Conservation (phyloP, 202 grass and related monocot genomes). For the Panicum virgatum region DNA sequence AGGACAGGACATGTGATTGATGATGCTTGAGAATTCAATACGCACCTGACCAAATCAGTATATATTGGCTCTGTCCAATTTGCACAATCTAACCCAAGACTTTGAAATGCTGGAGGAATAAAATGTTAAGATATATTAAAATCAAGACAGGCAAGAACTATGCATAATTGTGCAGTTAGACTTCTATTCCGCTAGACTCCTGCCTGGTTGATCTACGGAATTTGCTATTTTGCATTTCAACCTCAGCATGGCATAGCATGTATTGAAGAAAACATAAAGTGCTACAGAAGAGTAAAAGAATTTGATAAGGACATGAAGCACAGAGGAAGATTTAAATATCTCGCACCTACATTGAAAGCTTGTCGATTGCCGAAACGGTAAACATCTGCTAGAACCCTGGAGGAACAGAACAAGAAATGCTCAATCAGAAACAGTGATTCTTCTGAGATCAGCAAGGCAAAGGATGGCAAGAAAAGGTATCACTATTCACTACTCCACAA, state of each 20-base stretch:
- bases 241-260: not conserved
- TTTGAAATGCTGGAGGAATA: constrained; percentile 78
- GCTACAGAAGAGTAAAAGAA: not conserved
- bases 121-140: constrained; percentile 6
- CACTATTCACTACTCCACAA: not conserved
- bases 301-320: constrained; percentile 23
- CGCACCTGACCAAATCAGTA: constrained; percentile 75
- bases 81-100: constrained; percentile 90
- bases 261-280: not conserved
- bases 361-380: constrained; percentile 73
- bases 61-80: constrained; percentile 97
- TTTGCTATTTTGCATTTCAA: constrained; percentile 19
- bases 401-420: constrained; percentile 17
- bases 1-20: not conserved
- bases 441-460: not conserved
- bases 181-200: not conserved
- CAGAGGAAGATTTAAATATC: constrained; percentile 31
- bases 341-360: constrained; percentile 95
- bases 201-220: not conserved
- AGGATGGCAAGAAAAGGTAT: not conserved
- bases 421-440: not conserved
- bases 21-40: constrained; percentile 25
- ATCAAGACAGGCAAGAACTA: constrained; percentile 5
- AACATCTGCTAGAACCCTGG: constrained; percentile 86
- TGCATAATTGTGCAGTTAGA: not conserved